Evolutionary conservation across 1,139 yeast species (phyloP).

Genomic region (Candida sojae): DNA sequence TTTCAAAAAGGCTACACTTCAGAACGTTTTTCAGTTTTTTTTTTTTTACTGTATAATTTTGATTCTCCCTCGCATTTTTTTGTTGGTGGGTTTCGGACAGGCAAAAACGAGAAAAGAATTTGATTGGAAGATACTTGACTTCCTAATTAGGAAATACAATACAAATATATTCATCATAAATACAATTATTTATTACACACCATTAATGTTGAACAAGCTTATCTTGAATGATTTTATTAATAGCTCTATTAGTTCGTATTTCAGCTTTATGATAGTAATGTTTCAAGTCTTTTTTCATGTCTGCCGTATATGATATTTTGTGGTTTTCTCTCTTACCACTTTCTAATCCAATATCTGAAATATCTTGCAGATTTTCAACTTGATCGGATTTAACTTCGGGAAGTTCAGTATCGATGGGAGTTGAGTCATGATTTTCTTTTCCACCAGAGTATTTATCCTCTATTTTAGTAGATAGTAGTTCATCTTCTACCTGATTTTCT

Average conservation of each 20-base stretch:
- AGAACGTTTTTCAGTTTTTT: slow-evolving; percentile 2
- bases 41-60: slow-evolving; percentile 9
- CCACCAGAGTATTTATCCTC: not conserved
- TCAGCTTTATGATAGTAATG: slow-evolving; percentile 30
- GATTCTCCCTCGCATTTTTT: slow-evolving; percentile 1
- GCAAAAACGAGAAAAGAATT: slow-evolving; percentile 13
- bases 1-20: not conserved
- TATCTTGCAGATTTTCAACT: slow-evolving; percentile 16
- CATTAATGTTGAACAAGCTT: slow-evolving; percentile 9
- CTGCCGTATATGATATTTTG: slow-evolving; percentile 18
- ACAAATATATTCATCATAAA: not conserved
- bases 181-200: no score
- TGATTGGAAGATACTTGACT: slow-evolving; percentile 43
- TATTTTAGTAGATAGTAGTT: not conserved
- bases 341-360: not conserved
- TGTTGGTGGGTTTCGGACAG: slow-evolving; percentile 8
- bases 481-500: not conserved
- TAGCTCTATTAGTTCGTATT: slow-evolving; percentile 28
- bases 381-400: not conserved
- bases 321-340: not conserved
- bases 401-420: no score
- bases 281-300: slow-evolving; percentile 32
- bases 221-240: slow-evolving; percentile 27
- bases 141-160: slow-evolving; percentile 29
- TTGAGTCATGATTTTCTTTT: not conserved